Percentiles rank a stretch among this genome's conserved stretches.
These are phyloP conservation scores for Tetrapisispora fleetii DNA, from an alignment of 805 yeast species.

Conservation along the genomic window DNA sequence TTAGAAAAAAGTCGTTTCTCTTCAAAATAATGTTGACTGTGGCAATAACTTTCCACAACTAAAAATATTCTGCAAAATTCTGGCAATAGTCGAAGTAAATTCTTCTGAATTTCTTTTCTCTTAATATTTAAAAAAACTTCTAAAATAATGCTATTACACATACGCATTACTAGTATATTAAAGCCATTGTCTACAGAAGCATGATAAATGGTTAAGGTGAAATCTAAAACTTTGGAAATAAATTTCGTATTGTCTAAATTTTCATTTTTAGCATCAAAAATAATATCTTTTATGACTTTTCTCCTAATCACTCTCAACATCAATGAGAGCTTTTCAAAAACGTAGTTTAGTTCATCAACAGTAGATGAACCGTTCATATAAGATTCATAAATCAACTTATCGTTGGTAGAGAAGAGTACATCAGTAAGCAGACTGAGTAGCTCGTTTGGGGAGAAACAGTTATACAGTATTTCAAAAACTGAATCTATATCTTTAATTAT, in stretches of 20 bases:
- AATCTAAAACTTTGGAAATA: conserved; percentile 38
- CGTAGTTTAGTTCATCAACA: conserved; percentile 38
- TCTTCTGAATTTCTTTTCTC: conserved; percentile 36
- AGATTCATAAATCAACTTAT: conserved; percentile 6
- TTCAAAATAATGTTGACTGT: conserved; percentile 33
- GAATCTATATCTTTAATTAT: background rate
- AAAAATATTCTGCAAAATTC: conserved; percentile 42
- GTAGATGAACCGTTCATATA: conserved; percentile 5
- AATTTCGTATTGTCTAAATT: conserved; percentile 25
- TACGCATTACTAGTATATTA: conserved; percentile 43
- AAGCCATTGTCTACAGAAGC: conserved; percentile 39
- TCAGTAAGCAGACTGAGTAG: conserved; percentile 12
- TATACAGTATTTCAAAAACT: conserved; percentile 34
- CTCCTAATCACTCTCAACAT: conserved; percentile 43
- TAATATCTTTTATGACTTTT: conserved; percentile 19
- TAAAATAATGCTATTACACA: conserved; percentile 51
- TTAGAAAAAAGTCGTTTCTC: conserved; percentile 57
- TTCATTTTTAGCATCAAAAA: conserved; percentile 10
- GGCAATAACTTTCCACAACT: conserved; percentile 42
- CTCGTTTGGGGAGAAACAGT: conserved; percentile 28
- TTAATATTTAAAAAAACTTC: conserved; percentile 37
- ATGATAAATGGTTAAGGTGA: conserved; percentile 50
- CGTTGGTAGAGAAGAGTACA: conserved; percentile 16
- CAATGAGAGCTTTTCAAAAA: conserved; percentile 51
- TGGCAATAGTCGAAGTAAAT: conserved; percentile 45